Evolutionary conservation across 768 basidiomycete genomes (phyloP).

Genomic region (Clavulina sp.): DNA sequence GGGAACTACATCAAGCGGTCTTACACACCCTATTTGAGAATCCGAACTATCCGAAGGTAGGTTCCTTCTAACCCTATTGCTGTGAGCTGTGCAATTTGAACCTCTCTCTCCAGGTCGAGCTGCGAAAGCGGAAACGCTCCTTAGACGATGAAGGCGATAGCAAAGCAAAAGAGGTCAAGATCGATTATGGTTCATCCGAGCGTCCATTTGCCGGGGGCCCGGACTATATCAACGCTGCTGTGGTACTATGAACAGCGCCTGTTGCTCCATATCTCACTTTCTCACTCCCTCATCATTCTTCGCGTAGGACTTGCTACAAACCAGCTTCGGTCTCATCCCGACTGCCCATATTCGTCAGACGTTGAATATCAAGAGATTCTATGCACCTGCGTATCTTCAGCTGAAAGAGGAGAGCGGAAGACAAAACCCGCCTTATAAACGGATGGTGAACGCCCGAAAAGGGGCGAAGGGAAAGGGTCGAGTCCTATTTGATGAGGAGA

Average conservation of each 20-base stretch:
- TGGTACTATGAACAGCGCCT: slow-evolving; percentile 25
- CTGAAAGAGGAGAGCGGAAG: slow-evolving; percentile 26
- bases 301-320: slow-evolving; percentile 22
- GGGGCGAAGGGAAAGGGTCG: slow-evolving; percentile 6
- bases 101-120: slow-evolving; percentile 3
- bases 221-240: slow-evolving; percentile 32
- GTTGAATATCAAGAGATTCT: slow-evolving; percentile 27
- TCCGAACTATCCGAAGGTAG: slow-evolving; percentile 36
- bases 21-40: slow-evolving; percentile 48
- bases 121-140: slow-evolving; percentile 29
- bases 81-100: slow-evolving; percentile 1
- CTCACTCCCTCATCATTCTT: slow-evolving; percentile 2
- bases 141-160: slow-evolving; percentile 15
- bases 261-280: slow-evolving; percentile 14
- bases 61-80: slow-evolving; percentile 16
- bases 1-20: slow-evolving; percentile 24
- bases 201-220: slow-evolving; percentile 27
- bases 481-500: slow-evolving; percentile 18
- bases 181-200: slow-evolving; percentile 37
- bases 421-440: slow-evolving; percentile 14
- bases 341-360: slow-evolving; percentile 33
- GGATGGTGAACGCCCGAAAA: slow-evolving; percentile 9
- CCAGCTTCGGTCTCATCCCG: slow-evolving; percentile 41
- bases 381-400: slow-evolving; percentile 45
- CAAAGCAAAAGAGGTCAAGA: slow-evolving; percentile 21